Conservation (phyloP, 1,284 basidiomycete genomes). For the Trametes sp. region DNA sequence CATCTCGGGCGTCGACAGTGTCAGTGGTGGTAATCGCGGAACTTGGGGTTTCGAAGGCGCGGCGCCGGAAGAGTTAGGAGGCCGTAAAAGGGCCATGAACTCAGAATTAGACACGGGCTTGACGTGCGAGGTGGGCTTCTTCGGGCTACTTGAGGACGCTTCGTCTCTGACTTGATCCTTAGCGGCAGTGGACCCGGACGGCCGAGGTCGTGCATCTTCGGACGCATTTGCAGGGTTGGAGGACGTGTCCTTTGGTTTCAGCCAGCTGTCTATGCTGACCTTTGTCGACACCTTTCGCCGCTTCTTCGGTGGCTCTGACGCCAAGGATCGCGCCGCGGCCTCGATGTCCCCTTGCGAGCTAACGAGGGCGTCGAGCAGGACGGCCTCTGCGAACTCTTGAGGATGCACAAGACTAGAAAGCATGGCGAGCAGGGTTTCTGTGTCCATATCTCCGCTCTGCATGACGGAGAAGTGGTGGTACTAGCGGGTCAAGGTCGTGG, state of each 20-base stretch:
- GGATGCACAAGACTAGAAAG: constrained; percentile 64
- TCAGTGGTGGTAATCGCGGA: constrained; percentile 57
- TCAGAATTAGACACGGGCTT: constrained; percentile 43
- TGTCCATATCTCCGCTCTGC: constrained; percentile 51
- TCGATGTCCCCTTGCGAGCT: constrained; percentile 66
- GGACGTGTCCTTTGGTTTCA: constrained; percentile 38
- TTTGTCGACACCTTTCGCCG: constrained; percentile 51
- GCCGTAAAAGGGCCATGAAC: constrained; percentile 59
- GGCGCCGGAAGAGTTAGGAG: constrained; percentile 52
- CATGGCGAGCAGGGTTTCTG: constrained; percentile 72
- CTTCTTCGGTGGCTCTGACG: constrained; percentile 32
- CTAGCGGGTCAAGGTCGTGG: neutral
- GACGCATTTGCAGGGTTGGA: neutral
- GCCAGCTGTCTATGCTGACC: constrained; percentile 61
- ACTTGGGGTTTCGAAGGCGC: constrained; percentile 29
- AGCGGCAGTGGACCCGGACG: neutral
- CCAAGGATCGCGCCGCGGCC: constrained; percentile 55
- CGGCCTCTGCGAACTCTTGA: constrained; percentile 44
- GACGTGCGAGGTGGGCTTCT: constrained; percentile 35
- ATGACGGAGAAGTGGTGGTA: constrained; percentile 11
- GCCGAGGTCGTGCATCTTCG: neutral
- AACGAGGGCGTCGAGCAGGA: constrained; percentile 69
- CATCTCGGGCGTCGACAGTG: constrained; percentile 62
- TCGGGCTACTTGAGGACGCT: constrained; percentile 13
- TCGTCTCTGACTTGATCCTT: neutral